Evolutionary conservation across 805 yeast species (phyloP).

Genomic region (Yarrowia keelungensis): DNA sequence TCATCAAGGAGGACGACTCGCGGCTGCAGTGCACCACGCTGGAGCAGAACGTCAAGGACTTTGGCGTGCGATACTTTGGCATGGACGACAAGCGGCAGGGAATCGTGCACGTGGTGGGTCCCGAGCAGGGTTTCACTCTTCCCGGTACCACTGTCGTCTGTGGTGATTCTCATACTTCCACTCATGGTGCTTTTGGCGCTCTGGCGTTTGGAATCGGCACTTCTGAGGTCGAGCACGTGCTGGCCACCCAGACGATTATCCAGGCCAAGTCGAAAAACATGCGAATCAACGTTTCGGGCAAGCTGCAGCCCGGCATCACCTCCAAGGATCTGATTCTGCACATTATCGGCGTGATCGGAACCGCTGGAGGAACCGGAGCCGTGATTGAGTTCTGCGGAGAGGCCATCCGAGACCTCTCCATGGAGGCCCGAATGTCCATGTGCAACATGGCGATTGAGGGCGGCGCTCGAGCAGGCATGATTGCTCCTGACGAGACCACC

Average conservation of each 20-base stretch:
- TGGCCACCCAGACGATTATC: conserved; percentile 93
- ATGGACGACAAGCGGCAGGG: conserved; percentile 96
- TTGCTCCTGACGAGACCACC: conserved; percentile 90
- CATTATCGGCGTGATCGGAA: conserved; percentile 95
- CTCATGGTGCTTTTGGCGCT: conserved; percentile 98
- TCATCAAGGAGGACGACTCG: conserved; percentile 90
- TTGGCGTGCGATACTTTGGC: conserved; percentile 90
- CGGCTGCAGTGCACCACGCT: conserved; percentile 90
- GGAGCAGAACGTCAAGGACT: conserved; percentile 89
- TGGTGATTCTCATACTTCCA: conserved; percentile 98
- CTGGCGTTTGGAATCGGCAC: conserved; percentile 99
- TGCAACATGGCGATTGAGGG: conserved; percentile 99
- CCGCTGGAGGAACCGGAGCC: conserved; percentile 98
- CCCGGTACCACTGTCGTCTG: conserved; percentile 99
- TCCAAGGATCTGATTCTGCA: conserved; percentile 95
- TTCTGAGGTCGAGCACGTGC: conserved; percentile 97
- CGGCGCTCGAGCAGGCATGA: conserved; percentile 99
- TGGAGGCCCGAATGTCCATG: conserved; percentile 99
- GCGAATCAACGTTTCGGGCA: conserved; percentile 87
- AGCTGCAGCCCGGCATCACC: conserved; percentile 85
- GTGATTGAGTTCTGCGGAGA: conserved; percentile 97
- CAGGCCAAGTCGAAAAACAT: conserved; percentile 96
- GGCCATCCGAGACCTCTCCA: conserved; percentile 85
- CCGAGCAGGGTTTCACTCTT: conserved; percentile 97
- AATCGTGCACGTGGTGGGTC: conserved; percentile 97